Base-by-base conservation (phyloP, 306 rosid species). In the Quercus agrifolia region DNA sequence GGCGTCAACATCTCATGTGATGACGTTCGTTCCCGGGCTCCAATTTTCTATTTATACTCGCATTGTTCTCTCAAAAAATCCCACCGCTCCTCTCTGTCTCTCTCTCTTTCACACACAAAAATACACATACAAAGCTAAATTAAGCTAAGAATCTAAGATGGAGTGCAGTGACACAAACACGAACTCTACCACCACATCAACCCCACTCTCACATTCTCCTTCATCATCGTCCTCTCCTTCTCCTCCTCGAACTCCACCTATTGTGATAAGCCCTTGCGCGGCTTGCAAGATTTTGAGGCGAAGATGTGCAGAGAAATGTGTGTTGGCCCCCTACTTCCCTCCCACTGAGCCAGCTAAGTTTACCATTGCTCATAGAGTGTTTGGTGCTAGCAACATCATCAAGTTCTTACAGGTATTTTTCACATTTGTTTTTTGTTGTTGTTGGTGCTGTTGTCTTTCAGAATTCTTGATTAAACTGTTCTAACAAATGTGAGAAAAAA, bases 341-440 rank as follows among this genome's bases (percentile, higher is more conserved):
- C 98, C 98, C 33, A 88, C 98, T 5, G 91, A 94, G 12, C 97
- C 98, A 4, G 80, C 91, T 83, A 92, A 94, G 89, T 94, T 94
- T 51, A 90, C 98, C 86, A 94, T 79, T 38, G 98, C 97, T 6
- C 98, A 94, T 52, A 77, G 97, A 4, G 98, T 94, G 57, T 94
- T 92, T 54, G 98, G 98, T 13, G 97, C 98, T 1, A 94, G 98
- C 82, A 94, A 94, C 79, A 92, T 94, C 90, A 94, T 92, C 88
- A 94, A 94, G 86, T 87, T 91, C 86, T 84, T 94, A 78, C 98
- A 94, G 98, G 98, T 94, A 73, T 5, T 14, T 49, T 17, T 0
- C 54, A 13, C 17, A 12, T 30, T n/a, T 10, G 11, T 9, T 73
- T 52, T 3, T 18, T 12, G 2, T 67, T 28, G 12, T 58, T 13